Evolutionary conservation across 1,284 basidiomycete species (phyloP), one percentile per base, ranked within the genome.

Genomic region (Rhodotorula sp.): DNA sequence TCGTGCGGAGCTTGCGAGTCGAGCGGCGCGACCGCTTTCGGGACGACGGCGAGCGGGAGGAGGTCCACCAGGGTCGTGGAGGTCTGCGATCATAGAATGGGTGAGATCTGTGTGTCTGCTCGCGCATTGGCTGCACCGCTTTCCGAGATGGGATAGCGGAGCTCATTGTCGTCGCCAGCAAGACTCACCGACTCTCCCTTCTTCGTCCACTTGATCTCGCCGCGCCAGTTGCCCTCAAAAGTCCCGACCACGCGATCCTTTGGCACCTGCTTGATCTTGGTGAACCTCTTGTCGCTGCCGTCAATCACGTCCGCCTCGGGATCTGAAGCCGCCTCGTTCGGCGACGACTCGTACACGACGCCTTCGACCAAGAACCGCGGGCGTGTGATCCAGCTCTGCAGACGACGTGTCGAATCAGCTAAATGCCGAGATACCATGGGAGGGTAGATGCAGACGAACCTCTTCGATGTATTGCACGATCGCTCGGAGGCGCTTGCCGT

Each of bases 401-500:
- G 10, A 43, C 39, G 10, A 59, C 51, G 51, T 20, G 8, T 29
- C 23, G 26, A 12, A n/a, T n/a, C 1, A 21, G 20, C 43, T 10
- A 26, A 3, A 1, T n/a, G 18, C 31, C 16, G 23, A 48, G 47
- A 56, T 5, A 5, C 29, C 39, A 23, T 31, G 29, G 39, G 43
- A 18, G 74, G 66, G 21, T 49, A 29, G 7, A 23, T 2, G 57
- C 14, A 20, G 6, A 80, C 87, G 62, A 72, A 91, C 91, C 87
- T 99, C 94, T 79, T 99, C 96, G 83, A 94, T 94, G 84, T 97
- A 98, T 78, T 96, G 93, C 69, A 97, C 87, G 70, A 99, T 86
- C 12, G 92, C 86, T 66, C 94, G 86, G 78, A 93, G 87, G 77
- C 86, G 86, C 68, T 80, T 81, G 52, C 39, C 39, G 39, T 85